Base-by-base conservation (phyloP, 345 rosid species). In the Hibiscus mutabilis region DNA sequence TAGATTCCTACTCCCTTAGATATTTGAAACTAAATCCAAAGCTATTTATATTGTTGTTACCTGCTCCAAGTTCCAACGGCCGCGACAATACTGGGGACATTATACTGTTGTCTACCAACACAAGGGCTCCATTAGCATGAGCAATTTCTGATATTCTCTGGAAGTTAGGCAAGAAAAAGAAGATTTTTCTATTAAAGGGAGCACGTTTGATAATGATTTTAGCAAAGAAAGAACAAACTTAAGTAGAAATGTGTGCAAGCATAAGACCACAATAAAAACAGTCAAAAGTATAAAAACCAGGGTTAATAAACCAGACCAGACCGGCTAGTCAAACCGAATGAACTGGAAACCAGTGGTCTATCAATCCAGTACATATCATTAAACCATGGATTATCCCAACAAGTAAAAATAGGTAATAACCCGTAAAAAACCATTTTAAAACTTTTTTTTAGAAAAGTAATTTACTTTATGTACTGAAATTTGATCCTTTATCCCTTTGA, bases 51-150 rank as follows among this genome's bases (percentile, higher is more conserved):
- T 31, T 53, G 42, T n/a, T 35, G 55, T 18, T 69, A 91, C 97
- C 98, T 78, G 97, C 98, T 82, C 98, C 99, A 73, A 95, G 91
- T 79, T 92, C 92, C 80, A 95, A 67, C 6, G 98, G 99, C 33
- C 71, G 96, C 47, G 96, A 91, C 67, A 90, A 76, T 57, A 92
- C 97, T 37, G 98, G 92, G 15, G 99, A 92, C 98, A 95, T 79
- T 51, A 95, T 90, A 80, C 97, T 95, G 78, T 95, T 92, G 79
- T 95, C 98, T 22, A 90, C 96, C 85, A 95, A 79, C 73, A 95
- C 35, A 79, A 90, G 89, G 25, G 98, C 97, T 74, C 90, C 96
- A 40, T 82, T 82, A 56, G 85, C 79, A 76, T 92, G 98, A 74
- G 97, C 91, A 57, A 95, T 79, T 81, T 92, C 90, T 15, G 87